phyloP scores from a whole-genome alignment of 2,329 filamentous ascomycete species.

The Ophiostoma ips region DNA sequence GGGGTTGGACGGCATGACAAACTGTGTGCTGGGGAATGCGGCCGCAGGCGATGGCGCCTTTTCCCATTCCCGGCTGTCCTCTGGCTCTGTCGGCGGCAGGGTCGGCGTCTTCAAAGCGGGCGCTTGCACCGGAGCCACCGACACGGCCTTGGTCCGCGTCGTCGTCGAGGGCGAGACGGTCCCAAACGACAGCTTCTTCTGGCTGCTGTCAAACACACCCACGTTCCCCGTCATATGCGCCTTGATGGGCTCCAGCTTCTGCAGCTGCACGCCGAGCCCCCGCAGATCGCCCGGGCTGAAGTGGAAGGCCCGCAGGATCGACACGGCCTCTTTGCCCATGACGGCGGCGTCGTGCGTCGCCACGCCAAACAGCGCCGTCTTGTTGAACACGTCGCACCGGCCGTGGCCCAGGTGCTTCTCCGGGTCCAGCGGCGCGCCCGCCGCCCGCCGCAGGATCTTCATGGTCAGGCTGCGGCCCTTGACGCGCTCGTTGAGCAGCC shows the following conservation, averaged over 20 bases:
- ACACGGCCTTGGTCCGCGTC: neutral
- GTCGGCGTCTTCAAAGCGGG: conserved; percentile 1
- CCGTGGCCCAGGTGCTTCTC: conserved; percentile 90
- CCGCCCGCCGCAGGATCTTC: conserved; percentile 82
- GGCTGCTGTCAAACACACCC: conserved; percentile 55
- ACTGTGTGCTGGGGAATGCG: conserved; percentile 60
- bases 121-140: neutral
- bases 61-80: neutral
- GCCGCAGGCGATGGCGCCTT: neutral
- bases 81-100: neutral
- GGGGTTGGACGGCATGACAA: conserved; percentile 71
- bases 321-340: conserved; percentile 71
- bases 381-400: conserved; percentile 89
- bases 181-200: conserved; percentile 64
- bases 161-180: neutral
- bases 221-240: neutral
- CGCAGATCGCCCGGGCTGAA: conserved; percentile 88
- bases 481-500: conserved; percentile 69
- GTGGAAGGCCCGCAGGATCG: conserved; percentile 64
- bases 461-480: conserved; percentile 81
- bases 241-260: conserved; percentile 74
- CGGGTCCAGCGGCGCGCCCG: conserved; percentile 79
- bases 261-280: conserved; percentile 85
- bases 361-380: conserved; percentile 68
- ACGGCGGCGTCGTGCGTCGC: conserved; percentile 61